Evolutionary conservation across 306 rosid genomes (phyloP), one percentile per base, ranked within the genome.

Genomic region (Cicer chorassanicum): DNA sequence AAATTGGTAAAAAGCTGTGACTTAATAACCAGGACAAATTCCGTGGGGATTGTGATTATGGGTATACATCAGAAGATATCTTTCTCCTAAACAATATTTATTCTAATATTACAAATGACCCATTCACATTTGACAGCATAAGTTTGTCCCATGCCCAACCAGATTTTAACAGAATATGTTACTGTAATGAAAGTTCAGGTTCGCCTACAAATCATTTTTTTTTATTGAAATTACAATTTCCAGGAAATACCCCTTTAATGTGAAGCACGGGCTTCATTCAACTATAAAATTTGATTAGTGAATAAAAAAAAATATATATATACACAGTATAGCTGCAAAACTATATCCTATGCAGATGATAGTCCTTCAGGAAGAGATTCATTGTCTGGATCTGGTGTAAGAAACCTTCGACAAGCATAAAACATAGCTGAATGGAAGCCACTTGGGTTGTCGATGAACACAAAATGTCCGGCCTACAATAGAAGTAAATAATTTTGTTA

Each of bases 391-490:
- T 89, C 72, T 4, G 89, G 82, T 18, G 88, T 82, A 48, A 90
- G 79, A 86, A 87, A 88, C 82, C 85, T 89, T 4, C 98, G 91
- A 71, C 97, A 95, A 49, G 96, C 96, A 72, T 92, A 56, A 21
- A 90, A 61, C 43, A 95, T 86, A 15, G 98, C 89, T 56, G 96
- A 88, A 80, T 89, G 99, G 84, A 95, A 95, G 63, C 84, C 89
- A 46, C 65, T 70, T 4, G 97, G 87, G 75, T 86, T 88, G 79
- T 95, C 98, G 69, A 92, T 90, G 89, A 95, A 95, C 68, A 79
- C 98, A 83, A 77, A 92, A 80, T 95, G 98, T 42, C 99, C 99
- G 0, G 78, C 93, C 98, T 95, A 85, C 90, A 88, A 49, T 70
- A 72, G 42, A 54, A 69, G 61, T 62, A 16, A 44, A 9, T 43